Base-by-base conservation (phyloP, 148 eudicot species). In the Polygonum maritimum region DNA sequence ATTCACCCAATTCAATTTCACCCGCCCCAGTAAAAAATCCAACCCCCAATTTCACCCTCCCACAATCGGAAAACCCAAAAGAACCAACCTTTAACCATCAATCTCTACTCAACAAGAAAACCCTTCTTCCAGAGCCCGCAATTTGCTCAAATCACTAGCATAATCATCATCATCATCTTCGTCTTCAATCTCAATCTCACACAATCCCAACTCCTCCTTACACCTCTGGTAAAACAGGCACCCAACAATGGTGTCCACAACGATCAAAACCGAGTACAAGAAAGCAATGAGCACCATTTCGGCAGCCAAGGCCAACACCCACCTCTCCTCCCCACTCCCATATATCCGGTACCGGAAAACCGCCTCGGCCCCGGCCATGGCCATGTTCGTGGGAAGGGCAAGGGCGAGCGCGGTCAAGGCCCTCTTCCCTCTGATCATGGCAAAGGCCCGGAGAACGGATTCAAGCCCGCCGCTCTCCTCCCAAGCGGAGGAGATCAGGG, bases 261-360 rank as follows among this genome's bases (percentile, higher is more conserved):
- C 89, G 7, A 92, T 16, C 5, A 92, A 7, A 21, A 88, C 76
- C 1, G 93, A 83, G 77, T 94, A 90, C 14, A 94, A 6, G 54
- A 86, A 94, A 5, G 86, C 93, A 40, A 94, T 87, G 57, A 91
- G 74, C 13, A 88, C 69, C 7, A 87, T 92, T 78, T 94, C 98
- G 1, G 85, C 48, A 6, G 81, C 87, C 63, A 85, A 55, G 7
- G 82, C 54, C 65, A 48, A 76, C 1, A 63, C 0, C 44, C 48
- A 21, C 55, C 78, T 63, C 39, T 44, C 38, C 21, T 14, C 67
- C 8, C 47, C 47, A 35, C 76, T 36, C 16, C 69, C 44, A 80
- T 81, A 82, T 0, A 90, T 85, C 54, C 96, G 82, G 82, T 81
- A 89, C n/a, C 86, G 90, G 75, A 94, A 94, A 58, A 94, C 67